A percentile compares a stretch with the other conserved stretches of the same genome.
Evolutionary conservation across 2,329 filamentous ascomycete species (phyloP).

Genomic region (Fusarium mundagurra): DNA sequence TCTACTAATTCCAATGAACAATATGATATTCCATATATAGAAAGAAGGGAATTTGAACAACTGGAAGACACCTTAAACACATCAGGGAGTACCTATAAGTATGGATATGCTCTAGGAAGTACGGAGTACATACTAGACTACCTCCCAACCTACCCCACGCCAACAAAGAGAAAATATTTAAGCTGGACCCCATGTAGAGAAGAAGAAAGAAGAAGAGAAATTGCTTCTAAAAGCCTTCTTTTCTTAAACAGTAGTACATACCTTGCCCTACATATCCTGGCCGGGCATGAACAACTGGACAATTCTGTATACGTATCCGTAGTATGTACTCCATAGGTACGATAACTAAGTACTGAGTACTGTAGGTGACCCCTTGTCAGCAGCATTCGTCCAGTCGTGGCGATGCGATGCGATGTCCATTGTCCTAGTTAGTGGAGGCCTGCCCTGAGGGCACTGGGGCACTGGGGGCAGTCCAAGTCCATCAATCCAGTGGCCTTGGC

Average conservation of each 20-base stretch:
- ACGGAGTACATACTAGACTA: neutral
- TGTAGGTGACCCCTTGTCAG: conserved; percentile 12
- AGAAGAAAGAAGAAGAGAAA: neutral
- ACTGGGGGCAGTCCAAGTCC: neutral
- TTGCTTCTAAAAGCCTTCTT: conserved; percentile 23
- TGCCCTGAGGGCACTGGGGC: neutral
- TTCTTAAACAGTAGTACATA: conserved; percentile 3
- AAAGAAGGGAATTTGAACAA: neutral
- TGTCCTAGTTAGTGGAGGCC: conserved; percentile 3
- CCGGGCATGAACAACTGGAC: neutral
- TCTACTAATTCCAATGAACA: neutral
- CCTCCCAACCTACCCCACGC: neutral
- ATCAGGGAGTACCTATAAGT: neutral
- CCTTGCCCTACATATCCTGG: too few relatives aligned
- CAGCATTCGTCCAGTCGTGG: conserved; percentile 10
- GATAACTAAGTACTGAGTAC: neutral
- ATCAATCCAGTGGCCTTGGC: neutral
- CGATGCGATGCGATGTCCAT: conserved; percentile 25
- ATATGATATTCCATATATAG: neutral
- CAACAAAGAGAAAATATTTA: neutral
- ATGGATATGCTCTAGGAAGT: neutral
- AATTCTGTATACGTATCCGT: neutral
- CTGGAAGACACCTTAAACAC: neutral
- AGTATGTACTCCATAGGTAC: neutral
- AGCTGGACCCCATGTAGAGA: conserved; percentile 2